Evolutionary conservation across 2,329 filamentous ascomycete species (phyloP).

Genomic region (Drechslera avenae): DNA sequence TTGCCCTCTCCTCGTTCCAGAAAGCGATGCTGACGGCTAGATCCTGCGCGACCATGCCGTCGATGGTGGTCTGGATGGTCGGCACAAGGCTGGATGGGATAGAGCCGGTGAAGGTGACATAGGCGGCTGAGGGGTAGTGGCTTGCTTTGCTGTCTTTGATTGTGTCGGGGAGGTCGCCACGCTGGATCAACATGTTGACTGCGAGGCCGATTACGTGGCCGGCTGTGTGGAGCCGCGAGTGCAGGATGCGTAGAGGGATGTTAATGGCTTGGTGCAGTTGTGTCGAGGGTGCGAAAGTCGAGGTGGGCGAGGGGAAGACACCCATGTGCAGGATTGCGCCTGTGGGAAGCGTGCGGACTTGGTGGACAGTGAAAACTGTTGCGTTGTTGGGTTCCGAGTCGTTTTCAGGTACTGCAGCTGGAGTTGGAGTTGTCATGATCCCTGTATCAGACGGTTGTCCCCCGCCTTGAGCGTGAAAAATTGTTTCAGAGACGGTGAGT

Average conservation of each 20-base stretch:
- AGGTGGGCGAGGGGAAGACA: conserved; percentile 51
- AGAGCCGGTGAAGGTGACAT: conserved; percentile 68
- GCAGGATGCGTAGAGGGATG: conserved; percentile 62
- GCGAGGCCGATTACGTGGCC: conserved; percentile 74
- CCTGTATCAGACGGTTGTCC: conserved; percentile 74
- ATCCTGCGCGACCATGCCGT: conserved; percentile 60
- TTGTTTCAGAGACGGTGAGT: conserved; percentile 68
- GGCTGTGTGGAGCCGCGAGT: conserved; percentile 73
- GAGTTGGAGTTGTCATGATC: conserved; percentile 52
- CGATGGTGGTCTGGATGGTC: conserved; percentile 64
- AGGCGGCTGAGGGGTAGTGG: conserved; percentile 70
- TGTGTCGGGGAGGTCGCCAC: conserved; percentile 43
- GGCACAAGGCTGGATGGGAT: conserved; percentile 61
- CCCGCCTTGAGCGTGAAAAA: conserved; percentile 77
- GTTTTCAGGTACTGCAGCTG: neutral
- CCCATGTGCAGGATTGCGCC: conserved; percentile 69
- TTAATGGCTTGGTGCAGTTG: conserved; percentile 65
- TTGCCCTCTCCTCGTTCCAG: conserved; percentile 69
- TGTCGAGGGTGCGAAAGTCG: neutral
- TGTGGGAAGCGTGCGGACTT: conserved; percentile 61
- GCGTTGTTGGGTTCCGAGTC: neutral
- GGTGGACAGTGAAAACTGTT: conserved; percentile 57
- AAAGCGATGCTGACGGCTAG: conserved; percentile 60
- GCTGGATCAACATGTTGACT: conserved; percentile 62
- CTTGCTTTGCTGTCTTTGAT: conserved; percentile 73